Evolutionary conservation across 2,329 filamentous ascomycete genomes (phyloP), one percentile per base, ranked within the genome.

Genomic region (Phoma sp.): DNA sequence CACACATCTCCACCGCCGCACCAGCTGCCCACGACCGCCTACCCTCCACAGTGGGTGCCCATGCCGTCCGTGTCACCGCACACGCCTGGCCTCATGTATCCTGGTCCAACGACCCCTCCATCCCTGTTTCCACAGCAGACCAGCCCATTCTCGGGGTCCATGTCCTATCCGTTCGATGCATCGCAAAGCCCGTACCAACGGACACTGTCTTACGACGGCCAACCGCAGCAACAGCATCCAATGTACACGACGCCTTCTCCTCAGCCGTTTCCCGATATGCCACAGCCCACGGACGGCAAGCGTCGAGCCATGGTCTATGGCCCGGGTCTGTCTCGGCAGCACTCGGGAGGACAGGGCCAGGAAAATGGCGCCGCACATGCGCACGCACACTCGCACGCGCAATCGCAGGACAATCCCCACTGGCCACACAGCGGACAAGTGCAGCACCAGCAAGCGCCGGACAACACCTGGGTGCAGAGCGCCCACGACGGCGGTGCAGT

Each of bases 251-350:
- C 71, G 2, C 67, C 71, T 4, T 61, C 63, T 4, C 68, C 70
- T 2, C 70, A 72, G 46, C 61, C 68, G 0, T 43, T 73, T 27
- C 66, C 69, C 0, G 70, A 71, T 22, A 64, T 74, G 58, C 72
- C 72, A 10, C 65, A 62, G 48, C 72, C 71, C 1, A 71, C 62
- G 1, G 72, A 65, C 3, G 72, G 72, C 0, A 68, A 65, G 37
- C 60, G 72, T 13, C 65, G 71, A 41, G 72, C 72, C 1, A 27
- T 72, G 44, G 50, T 74, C 0, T 74, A 69, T 43, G 71, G 70
- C 0, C 62, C 69, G 0, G 70, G 68, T 1, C 15, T 73, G 1
- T 56, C 56, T 13, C 43, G 52, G 12, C 56, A 57, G 10, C 62
- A 57, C 6, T 44, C 55, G 7, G 40, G 29, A 22, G 43, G 44